A percentile compares a stretch with the other conserved stretches of the same genome.
These are phyloP conservation scores for Solanum chaucha DNA, from an alignment of 257 asterid species.

Conservation along the genomic window DNA sequence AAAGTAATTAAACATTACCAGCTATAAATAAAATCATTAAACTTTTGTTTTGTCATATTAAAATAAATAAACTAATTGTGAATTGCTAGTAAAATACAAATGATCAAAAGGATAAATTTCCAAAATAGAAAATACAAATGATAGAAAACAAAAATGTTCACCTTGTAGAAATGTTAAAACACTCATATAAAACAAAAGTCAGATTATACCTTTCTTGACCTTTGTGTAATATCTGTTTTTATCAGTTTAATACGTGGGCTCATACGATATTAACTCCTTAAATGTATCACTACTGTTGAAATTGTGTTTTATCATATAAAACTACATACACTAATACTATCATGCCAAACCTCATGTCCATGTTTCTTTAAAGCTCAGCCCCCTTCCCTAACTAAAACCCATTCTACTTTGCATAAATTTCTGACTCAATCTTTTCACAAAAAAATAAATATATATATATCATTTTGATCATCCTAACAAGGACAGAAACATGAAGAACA, in stretches of 20 bases:
- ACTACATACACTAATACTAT: not conserved
- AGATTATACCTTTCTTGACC: too few relatives aligned
- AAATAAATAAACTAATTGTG: too few relatives aligned
- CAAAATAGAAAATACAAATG: not conserved
- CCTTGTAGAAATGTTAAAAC: not conserved
- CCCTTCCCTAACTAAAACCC: not conserved
- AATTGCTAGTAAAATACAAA: not conserved
- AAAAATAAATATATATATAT: too few relatives aligned
- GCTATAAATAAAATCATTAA: not conserved
- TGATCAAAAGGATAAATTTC: not conserved
- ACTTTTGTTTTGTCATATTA: not conserved
- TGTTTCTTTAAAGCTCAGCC: not conserved
- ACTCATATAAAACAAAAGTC: too few relatives aligned
- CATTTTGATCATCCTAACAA: not conserved
- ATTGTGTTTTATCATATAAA: not conserved
- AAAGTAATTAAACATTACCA: not conserved
- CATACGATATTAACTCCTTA: not conserved
- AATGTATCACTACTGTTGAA: not conserved
- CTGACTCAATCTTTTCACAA: not conserved
- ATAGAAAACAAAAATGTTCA: not conserved
- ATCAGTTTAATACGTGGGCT: too few relatives aligned
- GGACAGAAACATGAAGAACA: conserved; percentile 51
- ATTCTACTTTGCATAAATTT: not conserved
- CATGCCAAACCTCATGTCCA: not conserved
- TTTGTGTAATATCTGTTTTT: too few relatives aligned